Conservation (phyloP, 1,139 yeast species). For the Suhomyces ambrosiae region DNA sequence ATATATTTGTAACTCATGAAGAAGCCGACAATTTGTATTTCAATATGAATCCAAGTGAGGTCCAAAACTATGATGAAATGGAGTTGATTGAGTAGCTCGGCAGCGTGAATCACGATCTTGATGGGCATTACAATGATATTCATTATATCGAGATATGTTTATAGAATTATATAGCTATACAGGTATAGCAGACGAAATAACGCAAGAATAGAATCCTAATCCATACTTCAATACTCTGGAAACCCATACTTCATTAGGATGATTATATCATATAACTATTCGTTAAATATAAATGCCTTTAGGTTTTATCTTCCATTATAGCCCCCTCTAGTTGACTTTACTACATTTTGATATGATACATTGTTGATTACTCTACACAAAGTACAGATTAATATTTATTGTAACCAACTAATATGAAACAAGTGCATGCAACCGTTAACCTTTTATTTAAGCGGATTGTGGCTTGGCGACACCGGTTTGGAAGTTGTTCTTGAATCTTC, state of each 20-base stretch:
- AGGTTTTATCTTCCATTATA: no score
- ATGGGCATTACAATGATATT: no score
- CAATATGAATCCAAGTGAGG: slow-evolving; percentile 55
- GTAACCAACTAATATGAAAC: slow-evolving; percentile 16
- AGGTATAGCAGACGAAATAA: slow-evolving; percentile 1
- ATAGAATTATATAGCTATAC: not conserved
- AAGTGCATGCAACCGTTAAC: slow-evolving; percentile 14
- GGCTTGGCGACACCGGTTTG: slow-evolving; percentile 82
- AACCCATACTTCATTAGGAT: no score
- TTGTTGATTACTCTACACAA: slow-evolving; percentile 7
- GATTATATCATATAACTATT: no score
- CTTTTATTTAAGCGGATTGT: slow-evolving; percentile 39
- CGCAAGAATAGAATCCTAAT: no score
- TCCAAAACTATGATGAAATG: slow-evolving; percentile 29
- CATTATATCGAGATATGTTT: no score
- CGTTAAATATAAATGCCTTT: no score
- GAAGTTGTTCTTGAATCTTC: slow-evolving; percentile 99
- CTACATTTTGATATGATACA: not conserved
- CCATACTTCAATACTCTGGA: no score
- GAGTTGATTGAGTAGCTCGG: slow-evolving; percentile 18
- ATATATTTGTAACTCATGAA: slow-evolving; percentile 68
- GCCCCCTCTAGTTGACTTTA: no score
- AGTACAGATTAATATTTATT: slow-evolving; percentile 14
- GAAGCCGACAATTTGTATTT: slow-evolving; percentile 77
- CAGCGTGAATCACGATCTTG: no score